Evolutionary conservation across 108 stramenopile genomes (phyloP).

Genomic region (Cyclotella kingstonii): DNA sequence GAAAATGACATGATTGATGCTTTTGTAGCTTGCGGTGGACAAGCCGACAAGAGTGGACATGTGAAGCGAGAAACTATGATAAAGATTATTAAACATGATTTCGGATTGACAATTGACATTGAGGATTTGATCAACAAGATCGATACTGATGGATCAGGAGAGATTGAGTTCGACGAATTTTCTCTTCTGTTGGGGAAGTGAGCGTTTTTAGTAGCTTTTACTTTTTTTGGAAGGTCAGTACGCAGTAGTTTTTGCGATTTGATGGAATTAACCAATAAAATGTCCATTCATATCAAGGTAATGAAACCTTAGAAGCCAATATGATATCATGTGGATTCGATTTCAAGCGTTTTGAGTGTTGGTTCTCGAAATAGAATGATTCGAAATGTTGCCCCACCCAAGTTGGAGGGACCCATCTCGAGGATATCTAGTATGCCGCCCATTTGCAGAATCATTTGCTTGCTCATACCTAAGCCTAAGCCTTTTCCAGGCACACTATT

Average conservation of each 20-base stretch:
- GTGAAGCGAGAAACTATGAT: conserved; percentile 72
- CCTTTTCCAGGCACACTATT: conserved; percentile 56
- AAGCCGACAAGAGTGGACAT: conserved; percentile 58
- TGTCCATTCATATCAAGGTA: too few relatives aligned
- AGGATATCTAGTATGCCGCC: conserved; percentile 59
- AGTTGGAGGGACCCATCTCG: conserved; percentile 34
- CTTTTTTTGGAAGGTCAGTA: too few relatives aligned
- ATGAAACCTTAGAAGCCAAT: too few relatives aligned
- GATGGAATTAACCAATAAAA: background rate
- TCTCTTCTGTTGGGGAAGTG: conserved; percentile 60
- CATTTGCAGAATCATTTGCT: conserved; percentile 59
- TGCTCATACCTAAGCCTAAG: conserved; percentile 69
- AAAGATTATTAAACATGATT: conserved; percentile 84
- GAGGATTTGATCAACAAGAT: conserved; percentile 80
- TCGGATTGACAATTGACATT: conserved; percentile 84
- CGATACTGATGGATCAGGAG: conserved; percentile 76
- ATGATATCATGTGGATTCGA: background rate
- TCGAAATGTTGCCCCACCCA: conserved; percentile 41
- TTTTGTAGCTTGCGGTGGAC: conserved; percentile 88
- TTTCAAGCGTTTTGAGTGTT: background rate
- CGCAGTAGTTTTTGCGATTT: background rate
- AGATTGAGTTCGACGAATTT: conserved; percentile 88
- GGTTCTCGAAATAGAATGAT: conserved; percentile 40
- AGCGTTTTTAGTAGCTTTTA: too few relatives aligned
- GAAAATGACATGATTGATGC: conserved; percentile 92